phyloP scores from a whole-genome alignment of 352 stramenopile genomes.

The Phytopythium chamaehyphon region DNA sequence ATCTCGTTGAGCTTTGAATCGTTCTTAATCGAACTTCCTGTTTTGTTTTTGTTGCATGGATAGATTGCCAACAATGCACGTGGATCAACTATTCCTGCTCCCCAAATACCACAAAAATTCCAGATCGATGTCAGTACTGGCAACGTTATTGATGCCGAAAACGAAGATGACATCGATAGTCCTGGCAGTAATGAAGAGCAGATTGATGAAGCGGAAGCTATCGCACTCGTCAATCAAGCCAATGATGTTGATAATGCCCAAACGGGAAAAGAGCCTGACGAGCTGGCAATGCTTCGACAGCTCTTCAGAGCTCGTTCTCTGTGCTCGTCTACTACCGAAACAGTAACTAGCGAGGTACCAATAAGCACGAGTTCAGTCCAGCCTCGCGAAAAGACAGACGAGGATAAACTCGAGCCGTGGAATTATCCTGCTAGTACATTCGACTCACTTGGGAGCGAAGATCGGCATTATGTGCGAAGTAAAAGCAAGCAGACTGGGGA shows the following conservation, averaged over 20 bases:
- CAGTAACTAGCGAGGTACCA: background rate
- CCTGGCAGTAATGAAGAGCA: background rate
- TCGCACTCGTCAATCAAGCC: background rate
- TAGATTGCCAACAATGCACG: constrained; percentile 38
- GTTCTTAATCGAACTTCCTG: too few species aligned
- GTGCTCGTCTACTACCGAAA: background rate
- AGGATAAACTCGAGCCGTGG: constrained; percentile 36
- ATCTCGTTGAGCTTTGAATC: too few species aligned
- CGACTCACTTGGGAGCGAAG: constrained; percentile 48
- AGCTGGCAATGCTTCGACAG: constrained; percentile 18
- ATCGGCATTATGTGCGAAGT: constrained; percentile 60
- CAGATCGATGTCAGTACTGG: constrained; percentile 52
- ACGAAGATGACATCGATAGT: background rate
- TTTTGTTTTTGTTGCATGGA: too few species aligned
- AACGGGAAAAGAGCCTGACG: constrained; percentile 5
- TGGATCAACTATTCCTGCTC: constrained; percentile 32
- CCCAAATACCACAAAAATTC: constrained; percentile 36
- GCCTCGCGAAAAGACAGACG: background rate
- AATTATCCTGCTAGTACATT: constrained; percentile 67
- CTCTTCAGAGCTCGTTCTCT: constrained; percentile 18
- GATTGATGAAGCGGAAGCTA: background rate
- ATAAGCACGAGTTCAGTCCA: background rate
- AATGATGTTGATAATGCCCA: background rate
- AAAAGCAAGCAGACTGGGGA: constrained; percentile 53
- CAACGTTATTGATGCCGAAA: constrained; percentile 15